Conservation (phyloP, 345 rosid genomes). For the Linum trigynum region DNA sequence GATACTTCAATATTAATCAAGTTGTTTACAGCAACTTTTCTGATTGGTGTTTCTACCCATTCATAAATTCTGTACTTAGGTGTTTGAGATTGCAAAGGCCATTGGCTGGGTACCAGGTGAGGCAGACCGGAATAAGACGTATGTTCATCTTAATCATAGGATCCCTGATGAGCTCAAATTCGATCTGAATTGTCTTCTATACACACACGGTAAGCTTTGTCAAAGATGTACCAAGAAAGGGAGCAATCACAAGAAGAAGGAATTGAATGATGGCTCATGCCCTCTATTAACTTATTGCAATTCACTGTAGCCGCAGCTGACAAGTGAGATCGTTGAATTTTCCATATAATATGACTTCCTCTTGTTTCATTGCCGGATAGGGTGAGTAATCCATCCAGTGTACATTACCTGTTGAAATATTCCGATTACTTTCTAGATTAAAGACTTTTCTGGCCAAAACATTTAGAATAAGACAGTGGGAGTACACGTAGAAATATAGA, state of each 20-base stretch:
- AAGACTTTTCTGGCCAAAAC: not conserved
- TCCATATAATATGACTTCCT: not conserved
- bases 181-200: slow-evolving; percentile 77
- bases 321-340: slow-evolving; percentile 6
- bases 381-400: not conserved
- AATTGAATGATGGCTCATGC: slow-evolving; percentile 23
- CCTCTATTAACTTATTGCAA: slow-evolving; percentile 30
- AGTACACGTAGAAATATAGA: not conserved
- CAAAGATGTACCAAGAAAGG: slow-evolving; percentile 54
- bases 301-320: slow-evolving; percentile 8
- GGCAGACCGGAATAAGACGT: slow-evolving; percentile 69
- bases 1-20: not conserved
- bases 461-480: not conserved
- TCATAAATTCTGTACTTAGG: slow-evolving; percentile 32
- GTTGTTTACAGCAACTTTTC: not conserved
- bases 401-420: not conserved
- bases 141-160: slow-evolving; percentile 61
- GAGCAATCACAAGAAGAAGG: slow-evolving; percentile 26
- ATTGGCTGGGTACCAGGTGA: slow-evolving; percentile 77
- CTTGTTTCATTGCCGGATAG: not conserved
- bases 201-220: slow-evolving; percentile 75
- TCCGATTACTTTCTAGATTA: not conserved
- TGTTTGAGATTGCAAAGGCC: slow-evolving; percentile 73
- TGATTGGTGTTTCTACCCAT: not conserved
- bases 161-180: slow-evolving; percentile 80